Base-by-base conservation (phyloP, 1,139 yeast genomes). In the Chernovozyma sophiae-reginae region DNA sequence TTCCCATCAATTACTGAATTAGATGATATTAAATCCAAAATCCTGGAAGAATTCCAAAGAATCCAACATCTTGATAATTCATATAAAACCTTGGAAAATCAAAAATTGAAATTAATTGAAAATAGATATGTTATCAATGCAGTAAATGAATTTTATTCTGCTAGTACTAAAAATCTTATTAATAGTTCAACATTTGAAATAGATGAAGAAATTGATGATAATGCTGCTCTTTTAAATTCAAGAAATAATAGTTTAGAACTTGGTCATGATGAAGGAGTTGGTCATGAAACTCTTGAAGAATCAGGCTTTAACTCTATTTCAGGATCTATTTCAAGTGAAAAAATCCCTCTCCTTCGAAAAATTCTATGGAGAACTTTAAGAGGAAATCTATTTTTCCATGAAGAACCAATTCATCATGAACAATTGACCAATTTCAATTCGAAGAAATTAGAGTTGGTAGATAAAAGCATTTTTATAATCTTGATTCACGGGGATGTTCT, bases 401-500 rank as follows among this genome's bases (percentile, higher is more conserved):
- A 74, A 30, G 55, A 63, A 11, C 75, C 73, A n/a, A 68, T 76
- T 30, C 52, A 52, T 12, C 58, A 55, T 18, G 66, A 62, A 35
- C 6, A 26, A 12, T 12, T 18, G 22, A 30, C 20, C 10, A 19
- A 27, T 14, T 31, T 31, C 17, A 81, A 79, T 40, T 62, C 71
- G 18, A 67, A 68, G 38, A 56, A 74, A 12, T 68, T 74, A 38
- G 72, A 70, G 35, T 57, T 61, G 23, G 68, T 77, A n/a, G 70
- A 65, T 38, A 86, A 86, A 56, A 82, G 78, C 50, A 86, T 85
- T 6, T 89, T 90, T 53, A 77, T 92, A 36, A 80, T 89, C 13
- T 89, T 86, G 57, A 82, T 95, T 25, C 98, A 92, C 55, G 98
- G 98, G 43, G 80, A 79, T 33, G 68, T 77, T 38, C 72, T 90